These are phyloP conservation scores for Mortierella sp. DNA, from an alignment of 371 early-diverging fungal genomes.

Conservation along the genomic window DNA sequence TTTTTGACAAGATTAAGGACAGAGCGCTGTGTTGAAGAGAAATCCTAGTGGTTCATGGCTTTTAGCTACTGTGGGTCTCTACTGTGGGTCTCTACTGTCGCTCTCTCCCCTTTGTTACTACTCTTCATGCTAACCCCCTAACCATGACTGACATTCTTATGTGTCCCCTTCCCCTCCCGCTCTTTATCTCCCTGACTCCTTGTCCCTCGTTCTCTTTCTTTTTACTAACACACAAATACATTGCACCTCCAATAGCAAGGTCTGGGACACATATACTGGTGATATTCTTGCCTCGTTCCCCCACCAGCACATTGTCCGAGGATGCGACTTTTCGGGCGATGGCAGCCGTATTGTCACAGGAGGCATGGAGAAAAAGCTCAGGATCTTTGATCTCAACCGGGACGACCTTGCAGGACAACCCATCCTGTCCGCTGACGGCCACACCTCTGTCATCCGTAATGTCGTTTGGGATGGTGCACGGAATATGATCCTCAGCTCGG, in stretches of 20 bases:
- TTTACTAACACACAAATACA: not conserved
- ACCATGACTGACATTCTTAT: not conserved
- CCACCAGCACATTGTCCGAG: constrained; percentile 87
- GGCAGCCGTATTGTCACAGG: constrained; percentile 83
- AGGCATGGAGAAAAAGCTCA: constrained; percentile 83
- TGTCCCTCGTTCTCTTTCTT: not conserved
- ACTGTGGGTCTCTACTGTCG: not conserved
- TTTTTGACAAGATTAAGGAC: not conserved
- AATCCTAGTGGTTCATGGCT: not conserved
- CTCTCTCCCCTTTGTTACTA: not conserved
- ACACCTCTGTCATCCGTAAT: constrained; percentile 75
- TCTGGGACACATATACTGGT: constrained; percentile 88
- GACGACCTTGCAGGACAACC: constrained; percentile 65
- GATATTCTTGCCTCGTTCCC: constrained; percentile 75
- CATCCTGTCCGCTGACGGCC: constrained; percentile 66
- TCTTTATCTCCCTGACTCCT: not conserved
- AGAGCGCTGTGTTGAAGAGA: not conserved
- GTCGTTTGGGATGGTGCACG: constrained; percentile 79
- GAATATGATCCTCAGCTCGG: constrained; percentile 71
- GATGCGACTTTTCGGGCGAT: constrained; percentile 81
- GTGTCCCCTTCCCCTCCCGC: not conserved
- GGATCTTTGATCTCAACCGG: constrained; percentile 82
- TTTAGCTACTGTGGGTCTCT: not conserved
- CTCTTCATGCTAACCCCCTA: constrained; percentile 3
- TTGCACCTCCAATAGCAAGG: constrained; percentile 63